These are phyloP conservation scores for Exserohilum rostratum DNA, from an alignment of 2,329 filamentous ascomycete species.

Conservation along the genomic window DNA sequence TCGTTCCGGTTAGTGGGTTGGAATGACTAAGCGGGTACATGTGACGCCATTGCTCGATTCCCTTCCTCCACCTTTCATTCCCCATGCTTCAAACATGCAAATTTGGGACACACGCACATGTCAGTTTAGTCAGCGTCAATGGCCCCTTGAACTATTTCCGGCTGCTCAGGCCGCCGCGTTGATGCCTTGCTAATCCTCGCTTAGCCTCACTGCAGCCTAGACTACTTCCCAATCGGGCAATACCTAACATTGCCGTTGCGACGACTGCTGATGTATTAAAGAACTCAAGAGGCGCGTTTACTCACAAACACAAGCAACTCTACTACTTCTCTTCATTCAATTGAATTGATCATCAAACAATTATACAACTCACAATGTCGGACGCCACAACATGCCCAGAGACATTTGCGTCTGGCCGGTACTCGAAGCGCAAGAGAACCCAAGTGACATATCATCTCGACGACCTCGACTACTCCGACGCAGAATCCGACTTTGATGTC, in stretches of 20 bases:
- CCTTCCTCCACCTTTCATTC: background rate
- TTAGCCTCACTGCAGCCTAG: constrained; percentile 39
- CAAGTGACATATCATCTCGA: constrained; percentile 39
- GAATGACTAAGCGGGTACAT: constrained; percentile 20
- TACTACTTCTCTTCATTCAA: background rate
- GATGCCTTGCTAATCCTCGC: constrained; percentile 40
- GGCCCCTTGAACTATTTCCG: background rate
- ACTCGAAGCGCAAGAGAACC: constrained; percentile 44
- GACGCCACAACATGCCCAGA: constrained; percentile 11
- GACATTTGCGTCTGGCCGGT: constrained; percentile 28
- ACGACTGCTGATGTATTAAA: constrained; percentile 26
- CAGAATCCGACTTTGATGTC: constrained; percentile 23
- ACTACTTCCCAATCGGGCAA: constrained; percentile 30
- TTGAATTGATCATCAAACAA: background rate
- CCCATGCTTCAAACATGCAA: background rate
- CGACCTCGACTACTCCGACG: constrained; percentile 29
- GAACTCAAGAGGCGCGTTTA: constrained; percentile 22
- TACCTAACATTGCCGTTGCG: constrained; percentile 21
- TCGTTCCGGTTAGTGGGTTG: constrained; percentile 24
- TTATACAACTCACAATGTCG: constrained; percentile 20
- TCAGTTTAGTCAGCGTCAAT: background rate
- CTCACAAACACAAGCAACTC: constrained; percentile 17
- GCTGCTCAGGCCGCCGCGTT: constrained; percentile 17
- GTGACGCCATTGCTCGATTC: constrained; percentile 1
- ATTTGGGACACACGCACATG: background rate